Conservation (phyloP, 2,329 filamentous ascomycete species). For the Rhynchosporium graminicola region DNA sequence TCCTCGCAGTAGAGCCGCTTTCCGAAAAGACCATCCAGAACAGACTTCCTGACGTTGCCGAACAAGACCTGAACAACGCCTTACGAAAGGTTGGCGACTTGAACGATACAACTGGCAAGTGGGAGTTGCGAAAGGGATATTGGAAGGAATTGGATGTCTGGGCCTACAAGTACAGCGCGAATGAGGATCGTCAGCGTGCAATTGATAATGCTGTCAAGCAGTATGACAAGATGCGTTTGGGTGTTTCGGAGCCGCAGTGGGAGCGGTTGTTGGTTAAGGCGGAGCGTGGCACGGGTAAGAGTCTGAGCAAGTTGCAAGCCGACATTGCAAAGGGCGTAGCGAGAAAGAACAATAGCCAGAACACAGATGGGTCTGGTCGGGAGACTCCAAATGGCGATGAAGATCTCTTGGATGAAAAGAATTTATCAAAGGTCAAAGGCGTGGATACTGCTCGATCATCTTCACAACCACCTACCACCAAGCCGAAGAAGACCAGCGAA, state of each 20-base stretch:
- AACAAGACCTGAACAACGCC: conserved; percentile 55
- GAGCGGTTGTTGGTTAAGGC: conserved; percentile 59
- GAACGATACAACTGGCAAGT: conserved; percentile 51
- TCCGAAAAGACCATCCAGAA: conserved; percentile 52
- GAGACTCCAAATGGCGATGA: conserved; percentile 44
- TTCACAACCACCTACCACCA: conserved; percentile 52
- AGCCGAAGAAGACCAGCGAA: conserved; percentile 58
- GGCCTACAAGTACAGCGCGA: conserved; percentile 57
- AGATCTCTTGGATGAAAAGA: conserved; percentile 40
- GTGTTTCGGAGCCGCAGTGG: conserved; percentile 59
- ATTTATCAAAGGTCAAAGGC: conserved; percentile 38
- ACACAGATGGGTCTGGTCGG: conserved; percentile 50
- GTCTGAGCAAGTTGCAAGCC: conserved; percentile 62
- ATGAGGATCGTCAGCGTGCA: conserved; percentile 58
- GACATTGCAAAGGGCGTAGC: conserved; percentile 48
- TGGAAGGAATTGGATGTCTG: conserved; percentile 68
- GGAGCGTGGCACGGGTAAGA: conserved; percentile 61
- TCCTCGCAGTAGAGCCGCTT: conserved; percentile 57
- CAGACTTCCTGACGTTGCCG: conserved; percentile 49
- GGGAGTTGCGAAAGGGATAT: conserved; percentile 56
- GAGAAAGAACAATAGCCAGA: conserved; percentile 53
- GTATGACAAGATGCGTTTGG: conserved; percentile 61
- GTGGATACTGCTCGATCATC: conserved; percentile 52
- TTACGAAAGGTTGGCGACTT: conserved; percentile 61
- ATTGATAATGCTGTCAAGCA: conserved; percentile 61